Base-by-base conservation (phyloP, 352 stramenopile species). In the Globisporangium carolinianum region DNA sequence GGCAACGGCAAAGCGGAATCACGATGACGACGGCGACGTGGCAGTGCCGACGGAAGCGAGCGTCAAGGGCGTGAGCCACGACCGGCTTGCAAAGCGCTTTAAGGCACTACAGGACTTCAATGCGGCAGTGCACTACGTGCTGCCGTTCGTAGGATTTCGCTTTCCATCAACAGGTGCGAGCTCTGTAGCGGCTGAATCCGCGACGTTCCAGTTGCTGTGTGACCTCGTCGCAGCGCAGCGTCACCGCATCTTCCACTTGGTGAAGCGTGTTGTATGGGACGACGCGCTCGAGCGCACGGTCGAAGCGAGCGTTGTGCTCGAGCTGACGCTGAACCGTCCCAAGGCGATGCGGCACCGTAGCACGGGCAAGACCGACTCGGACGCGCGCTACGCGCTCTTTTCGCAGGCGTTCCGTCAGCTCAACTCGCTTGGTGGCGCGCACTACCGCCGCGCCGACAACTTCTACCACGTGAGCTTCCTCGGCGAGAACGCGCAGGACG, bases 391-490 rank as follows among this genome's bases (percentile, higher is more conserved):
- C 12, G 75, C 79, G 6, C 62, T 95, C 1, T 96, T 96, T 57
- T 86, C 79, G 8, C 87, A 96, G 60, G 89, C 87, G 2, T 95
- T 94, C 57, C 70, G 80, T 1, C 83, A 95, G 54, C 68, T 95
- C 0, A 86, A 88, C 53, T 53, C 70, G 18, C 69, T 89, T 6
- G 72, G 86, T 38, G 69, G 76, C 12, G 66, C 70, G 10, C 77
- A 91, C 37, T 89, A 95, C 46, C 73, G 86, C 3, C 82, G 82
- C 9, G 45, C 60, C 2, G 68, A 77, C 8, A 86, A 87, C 15
- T 69, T 97, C 14, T 97, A 96, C 59, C 77, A 89, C 50, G 86
- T 91, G 12, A 74, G 74, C 4, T 96, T 96, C 63, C 72, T 95
- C 24, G 86, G 87, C 18, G 87, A 96, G 65, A 91, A 91, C 37